These are phyloP conservation scores for Metahyphopichia silvanorum DNA, from an alignment of 805 yeast genomes.

Conservation along the genomic window DNA sequence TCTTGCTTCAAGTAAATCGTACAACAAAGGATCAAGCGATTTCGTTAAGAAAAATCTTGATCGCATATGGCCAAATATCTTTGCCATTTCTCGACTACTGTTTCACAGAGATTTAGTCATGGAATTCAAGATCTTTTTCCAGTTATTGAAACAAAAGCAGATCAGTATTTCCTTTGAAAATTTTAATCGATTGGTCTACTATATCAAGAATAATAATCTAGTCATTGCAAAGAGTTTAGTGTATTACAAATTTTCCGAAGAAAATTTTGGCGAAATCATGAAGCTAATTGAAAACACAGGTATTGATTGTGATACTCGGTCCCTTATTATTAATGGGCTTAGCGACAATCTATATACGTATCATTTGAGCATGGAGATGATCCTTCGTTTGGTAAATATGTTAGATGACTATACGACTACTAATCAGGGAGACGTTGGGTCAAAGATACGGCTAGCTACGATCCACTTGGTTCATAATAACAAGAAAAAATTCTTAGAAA, in stretches of 20 bases:
- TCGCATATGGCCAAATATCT: slow-evolving; percentile 13
- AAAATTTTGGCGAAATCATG: slow-evolving; percentile 17
- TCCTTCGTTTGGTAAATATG: slow-evolving; percentile 22
- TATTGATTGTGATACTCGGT: slow-evolving; percentile 28
- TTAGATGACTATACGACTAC: slow-evolving; percentile 78
- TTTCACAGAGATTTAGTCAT: slow-evolving; percentile 4
- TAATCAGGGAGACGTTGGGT: slow-evolving; percentile 90
- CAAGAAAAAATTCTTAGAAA: slow-evolving; percentile 4
- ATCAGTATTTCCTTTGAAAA: slow-evolving; percentile 6
- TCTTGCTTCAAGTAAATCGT: neutral
- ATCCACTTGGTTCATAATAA: slow-evolving; percentile 37
- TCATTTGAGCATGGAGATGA: slow-evolving; percentile 7
- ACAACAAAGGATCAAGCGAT: slow-evolving; percentile 1
- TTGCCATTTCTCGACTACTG: slow-evolving; percentile 11
- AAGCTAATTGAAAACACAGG: slow-evolving; percentile 17
- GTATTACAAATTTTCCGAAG: slow-evolving; percentile 10
- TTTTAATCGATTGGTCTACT: slow-evolving; percentile 29
- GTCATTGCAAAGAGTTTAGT: slow-evolving; percentile 37
- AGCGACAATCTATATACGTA: slow-evolving; percentile 7
- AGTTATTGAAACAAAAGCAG: slow-evolving; percentile 4
- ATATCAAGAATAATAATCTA: slow-evolving; percentile 36
- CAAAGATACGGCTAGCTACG: slow-evolving; percentile 57
- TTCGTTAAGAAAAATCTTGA: no score
- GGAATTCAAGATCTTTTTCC: slow-evolving; percentile 14
- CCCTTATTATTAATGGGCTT: slow-evolving; percentile 21